Evolutionary conservation across 352 stramenopile genomes (phyloP).

Genomic region (Aphanomyces invadans): DNA sequence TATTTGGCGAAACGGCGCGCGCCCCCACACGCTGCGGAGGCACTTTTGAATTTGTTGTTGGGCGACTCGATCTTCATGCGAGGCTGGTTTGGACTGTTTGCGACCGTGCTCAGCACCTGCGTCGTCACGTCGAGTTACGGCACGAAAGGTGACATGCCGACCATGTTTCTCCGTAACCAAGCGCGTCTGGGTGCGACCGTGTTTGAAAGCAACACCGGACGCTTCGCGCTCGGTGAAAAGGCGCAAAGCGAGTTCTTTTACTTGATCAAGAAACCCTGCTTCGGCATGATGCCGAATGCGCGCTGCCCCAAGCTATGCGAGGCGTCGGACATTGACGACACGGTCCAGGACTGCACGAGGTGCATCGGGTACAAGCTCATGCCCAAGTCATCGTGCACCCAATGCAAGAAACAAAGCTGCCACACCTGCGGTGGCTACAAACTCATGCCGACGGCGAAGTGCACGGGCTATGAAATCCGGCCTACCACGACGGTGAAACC

Average conservation of each 20-base stretch:
- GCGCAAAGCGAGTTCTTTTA: not conserved
- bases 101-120: not conserved
- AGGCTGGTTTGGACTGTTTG: not conserved
- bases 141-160: not conserved
- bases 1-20: not conserved
- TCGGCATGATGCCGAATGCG: constrained; percentile 16
- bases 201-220: not conserved
- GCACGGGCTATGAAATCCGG: not conserved
- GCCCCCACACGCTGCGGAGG: not conserved
- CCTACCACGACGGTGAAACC: not conserved
- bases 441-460: constrained; percentile 17
- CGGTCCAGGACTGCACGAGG: constrained; percentile 14
- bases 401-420: not conserved
- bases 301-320: constrained; percentile 4
- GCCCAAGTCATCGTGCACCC: not conserved
- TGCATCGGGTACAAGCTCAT: constrained; percentile 16
- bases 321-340: not conserved
- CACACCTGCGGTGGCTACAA: not conserved
- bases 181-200: not conserved
- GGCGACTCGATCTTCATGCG: too few species aligned
- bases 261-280: not conserved
- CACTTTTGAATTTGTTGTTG: not conserved
- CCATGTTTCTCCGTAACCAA: not conserved
- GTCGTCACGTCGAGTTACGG: not conserved
- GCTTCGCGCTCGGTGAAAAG: not conserved